These are phyloP conservation scores for Chrysosporium queenslandicum DNA, from an alignment of 2,329 filamentous ascomycete genomes.

Conservation along the genomic window DNA sequence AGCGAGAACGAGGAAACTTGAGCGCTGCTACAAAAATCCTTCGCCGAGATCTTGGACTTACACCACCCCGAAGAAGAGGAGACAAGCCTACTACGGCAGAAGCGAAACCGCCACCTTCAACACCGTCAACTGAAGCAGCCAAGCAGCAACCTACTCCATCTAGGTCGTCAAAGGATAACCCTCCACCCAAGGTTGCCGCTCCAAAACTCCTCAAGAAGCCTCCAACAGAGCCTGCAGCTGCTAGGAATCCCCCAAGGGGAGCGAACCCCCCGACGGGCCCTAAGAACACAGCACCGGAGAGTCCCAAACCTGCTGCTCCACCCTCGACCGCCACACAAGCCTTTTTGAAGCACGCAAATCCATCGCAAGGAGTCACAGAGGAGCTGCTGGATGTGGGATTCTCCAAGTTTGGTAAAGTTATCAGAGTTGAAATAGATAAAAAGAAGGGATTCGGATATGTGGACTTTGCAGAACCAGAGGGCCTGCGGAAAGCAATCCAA, in stretches of 20 bases:
- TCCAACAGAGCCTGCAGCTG: constrained; percentile 14
- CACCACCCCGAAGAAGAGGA: constrained; percentile 35
- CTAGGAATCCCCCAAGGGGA: constrained; percentile 9
- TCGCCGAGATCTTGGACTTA: constrained; percentile 52
- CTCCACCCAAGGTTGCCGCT: constrained; percentile 10
- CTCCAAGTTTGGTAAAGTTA: constrained; percentile 61
- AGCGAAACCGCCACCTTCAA: constrained; percentile 12
- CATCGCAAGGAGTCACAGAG: constrained; percentile 86
- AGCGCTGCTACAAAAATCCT: constrained; percentile 49
- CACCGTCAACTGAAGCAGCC: constrained; percentile 13
- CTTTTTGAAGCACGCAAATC: constrained; percentile 74
- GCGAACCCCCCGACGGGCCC: constrained; percentile 6
- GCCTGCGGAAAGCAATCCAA: constrained; percentile 65
- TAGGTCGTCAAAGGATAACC: constrained; percentile 1
- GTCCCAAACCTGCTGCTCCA: constrained; percentile 19
- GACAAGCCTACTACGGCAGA: constrained; percentile 24
- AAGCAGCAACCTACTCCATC: constrained; percentile 11
- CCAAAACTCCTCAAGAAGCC: constrained; percentile 10
- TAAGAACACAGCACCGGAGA: constrained; percentile 19
- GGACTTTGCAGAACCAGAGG: constrained; percentile 66
- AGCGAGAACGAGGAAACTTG: constrained; percentile 43
- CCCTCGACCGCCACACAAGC: constrained; percentile 37
- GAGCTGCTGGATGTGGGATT: constrained; percentile 64
- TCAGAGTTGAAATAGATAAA: constrained; percentile 82
- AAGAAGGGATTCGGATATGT: constrained; percentile 92